Conservation (phyloP, 2,329 filamentous ascomycete species). For the Lojkania enalia region DNA sequence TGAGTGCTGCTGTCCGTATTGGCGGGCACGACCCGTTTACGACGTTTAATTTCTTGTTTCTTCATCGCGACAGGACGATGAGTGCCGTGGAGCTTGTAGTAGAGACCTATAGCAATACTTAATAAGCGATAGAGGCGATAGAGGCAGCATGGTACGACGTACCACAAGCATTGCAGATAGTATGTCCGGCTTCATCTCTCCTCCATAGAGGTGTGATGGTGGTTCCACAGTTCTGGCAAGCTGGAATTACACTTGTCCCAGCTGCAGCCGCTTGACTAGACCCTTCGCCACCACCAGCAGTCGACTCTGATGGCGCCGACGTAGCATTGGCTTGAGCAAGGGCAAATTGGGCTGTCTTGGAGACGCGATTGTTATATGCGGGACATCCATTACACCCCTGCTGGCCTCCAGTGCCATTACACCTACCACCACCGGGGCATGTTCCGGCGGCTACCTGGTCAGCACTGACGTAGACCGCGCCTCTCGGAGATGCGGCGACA, state of each 20-base stretch:
- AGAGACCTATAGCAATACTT: slow-evolving; percentile 66
- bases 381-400: slow-evolving; percentile 95
- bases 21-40: slow-evolving; percentile 91
- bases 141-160: slow-evolving; percentile 47
- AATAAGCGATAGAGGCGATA: not conserved
- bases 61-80: slow-evolving; percentile 98
- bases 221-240: slow-evolving; percentile 95
- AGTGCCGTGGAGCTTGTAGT: slow-evolving; percentile 93
- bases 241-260: slow-evolving; percentile 70
- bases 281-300: slow-evolving; percentile 20
- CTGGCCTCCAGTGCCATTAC: slow-evolving; percentile 94
- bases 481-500: slow-evolving; percentile 44
- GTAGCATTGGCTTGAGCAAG: slow-evolving; percentile 50
- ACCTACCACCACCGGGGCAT: slow-evolving; percentile 90
- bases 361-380: slow-evolving; percentile 94
- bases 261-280: slow-evolving; percentile 27
- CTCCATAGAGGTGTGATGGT: slow-evolving; percentile 97
- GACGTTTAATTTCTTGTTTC: slow-evolving; percentile 92
- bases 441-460: slow-evolving; percentile 79
- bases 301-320: slow-evolving; percentile 16
- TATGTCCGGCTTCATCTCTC: slow-evolving; percentile 89
- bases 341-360: slow-evolving; percentile 78
- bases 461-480: slow-evolving; percentile 74
- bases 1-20: slow-evolving; percentile 46
- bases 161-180: slow-evolving; percentile 99